Base-by-base conservation (phyloP, 106 monocot species). In the Phalaenopsis equestris region DNA sequence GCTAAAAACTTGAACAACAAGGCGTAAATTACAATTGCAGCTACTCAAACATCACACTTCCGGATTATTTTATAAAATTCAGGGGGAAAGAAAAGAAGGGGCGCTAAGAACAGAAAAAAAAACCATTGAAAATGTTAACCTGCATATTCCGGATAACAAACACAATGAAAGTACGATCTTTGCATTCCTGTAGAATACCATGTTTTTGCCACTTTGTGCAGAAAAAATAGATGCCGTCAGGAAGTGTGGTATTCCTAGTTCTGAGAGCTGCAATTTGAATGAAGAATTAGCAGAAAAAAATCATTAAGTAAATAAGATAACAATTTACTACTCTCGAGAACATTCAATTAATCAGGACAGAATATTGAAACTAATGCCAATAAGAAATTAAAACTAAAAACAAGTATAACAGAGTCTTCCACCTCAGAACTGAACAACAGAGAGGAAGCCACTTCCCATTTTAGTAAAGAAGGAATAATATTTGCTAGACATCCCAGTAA, bases 171-270 rank as follows among this genome's bases (percentile, higher is more conserved):
- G 75, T 42, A 98, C 84, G 52, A 98, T 64, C 77, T 73, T 94
- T n/a, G 88, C 82, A 78, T 94, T 94, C 70, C 79, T 86, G 42
- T 83, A 89, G 64, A 98, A 98, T 18, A 74, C 49, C n/a, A 80
- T 55, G 49, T 85, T 84, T 57, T 92, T 86, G 68, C 87, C 87
- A 83, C 87, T 90, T 76, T 97, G 92, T 65, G 97, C 97, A 56
- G 92, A 94, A 90, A 97, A 97, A 23, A 97, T 92, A 30, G 94
- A 92, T 48, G 92, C 97, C n/a, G 97, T 86, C 77, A 97, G 86
- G 88, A 97, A 94, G 89, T 97, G 88, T 18, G 97, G 97, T 78
- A 97, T 92, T 55, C 89, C 87, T 56, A 97, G 82, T 72, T 97
- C 97, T 57, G 97, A 87, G 58, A 92, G 75, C 97, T 97, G 84